Evolutionary conservation across 2,329 filamentous ascomycete genomes (phyloP).

Genomic region (Elsinoe fawcettii): DNA sequence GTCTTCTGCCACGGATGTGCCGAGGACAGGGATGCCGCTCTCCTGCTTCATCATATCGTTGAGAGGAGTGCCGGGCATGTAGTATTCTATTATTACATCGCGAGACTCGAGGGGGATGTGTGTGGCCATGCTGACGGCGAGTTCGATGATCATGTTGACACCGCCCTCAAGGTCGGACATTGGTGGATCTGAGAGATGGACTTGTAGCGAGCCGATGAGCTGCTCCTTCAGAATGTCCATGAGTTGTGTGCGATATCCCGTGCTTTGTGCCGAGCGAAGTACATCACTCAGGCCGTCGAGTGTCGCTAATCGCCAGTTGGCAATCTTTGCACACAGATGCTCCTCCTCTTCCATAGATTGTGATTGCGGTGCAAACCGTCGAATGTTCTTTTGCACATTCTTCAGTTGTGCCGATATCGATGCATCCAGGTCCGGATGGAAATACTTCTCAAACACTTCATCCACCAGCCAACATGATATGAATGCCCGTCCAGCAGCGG

Average conservation of each 20-base stretch:
- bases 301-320: slow-evolving; percentile 89
- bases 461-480: slow-evolving; percentile 87
- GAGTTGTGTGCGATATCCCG: slow-evolving; percentile 56
- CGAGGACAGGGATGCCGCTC: slow-evolving; percentile 42
- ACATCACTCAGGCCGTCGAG: slow-evolving; percentile 76
- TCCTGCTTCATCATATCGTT: slow-evolving; percentile 80
- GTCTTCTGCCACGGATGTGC: slow-evolving; percentile 36
- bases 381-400: slow-evolving; percentile 78
- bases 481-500: slow-evolving; percentile 79
- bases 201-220: slow-evolving; percentile 62
- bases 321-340: slow-evolving; percentile 75
- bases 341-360: slow-evolving; percentile 82
- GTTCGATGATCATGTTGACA: slow-evolving; percentile 84
- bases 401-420: slow-evolving; percentile 72
- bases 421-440: slow-evolving; percentile 80
- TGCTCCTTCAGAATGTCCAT: slow-evolving; percentile 54
- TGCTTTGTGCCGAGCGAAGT: slow-evolving; percentile 58
- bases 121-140: slow-evolving; percentile 75
- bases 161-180: slow-evolving; percentile 79
- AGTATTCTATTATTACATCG: slow-evolving; percentile 82
- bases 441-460: slow-evolving; percentile 83
- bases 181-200: slow-evolving; percentile 67
- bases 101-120: slow-evolving; percentile 86
- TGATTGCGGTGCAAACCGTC: slow-evolving; percentile 63
- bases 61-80: slow-evolving; percentile 65